phyloP scores from a whole-genome alignment of 108 stramenopile species.

The Fragilaria radians region DNA sequence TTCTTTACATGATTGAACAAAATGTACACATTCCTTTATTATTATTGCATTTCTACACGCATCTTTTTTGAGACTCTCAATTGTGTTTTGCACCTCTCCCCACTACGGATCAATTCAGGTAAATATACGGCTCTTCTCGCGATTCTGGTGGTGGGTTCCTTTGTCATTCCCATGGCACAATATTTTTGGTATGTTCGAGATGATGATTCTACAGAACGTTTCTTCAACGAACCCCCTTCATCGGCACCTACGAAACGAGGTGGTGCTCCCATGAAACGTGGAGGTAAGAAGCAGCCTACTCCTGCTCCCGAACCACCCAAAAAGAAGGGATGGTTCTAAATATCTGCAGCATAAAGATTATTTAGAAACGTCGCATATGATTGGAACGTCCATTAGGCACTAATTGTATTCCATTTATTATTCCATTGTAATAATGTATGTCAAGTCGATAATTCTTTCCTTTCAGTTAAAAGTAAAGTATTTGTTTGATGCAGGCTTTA shows the following conservation, averaged over 20 bases:
- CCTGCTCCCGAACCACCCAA: slow-evolving; percentile 30
- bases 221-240: slow-evolving; percentile 50
- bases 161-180: slow-evolving; percentile 96
- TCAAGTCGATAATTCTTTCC: no score
- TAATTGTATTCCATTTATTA: no score
- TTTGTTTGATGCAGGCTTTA: no score
- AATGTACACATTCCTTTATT: slow-evolving; percentile 33
- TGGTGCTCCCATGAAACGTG: slow-evolving; percentile 40
- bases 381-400: no score
- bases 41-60: slow-evolving; percentile 3
- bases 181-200: slow-evolving; percentile 95
- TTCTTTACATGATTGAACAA: no score
- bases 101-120: slow-evolving; percentile 42
- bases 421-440: no score
- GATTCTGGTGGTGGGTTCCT: slow-evolving; percentile 89
- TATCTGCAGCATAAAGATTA: background rate
- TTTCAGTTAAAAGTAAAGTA: no score
- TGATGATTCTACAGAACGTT: slow-evolving; percentile 79
- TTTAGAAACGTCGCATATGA: no score
- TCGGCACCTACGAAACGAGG: slow-evolving; percentile 67
- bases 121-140: slow-evolving; percentile 92
- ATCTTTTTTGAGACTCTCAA: background rate
- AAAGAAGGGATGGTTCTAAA: slow-evolving; percentile 37
- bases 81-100: no score
- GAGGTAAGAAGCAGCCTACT: no score